phyloP scores from a whole-genome alignment of 352 stramenopile genomes.

The Globisporangium acanthophoron region DNA sequence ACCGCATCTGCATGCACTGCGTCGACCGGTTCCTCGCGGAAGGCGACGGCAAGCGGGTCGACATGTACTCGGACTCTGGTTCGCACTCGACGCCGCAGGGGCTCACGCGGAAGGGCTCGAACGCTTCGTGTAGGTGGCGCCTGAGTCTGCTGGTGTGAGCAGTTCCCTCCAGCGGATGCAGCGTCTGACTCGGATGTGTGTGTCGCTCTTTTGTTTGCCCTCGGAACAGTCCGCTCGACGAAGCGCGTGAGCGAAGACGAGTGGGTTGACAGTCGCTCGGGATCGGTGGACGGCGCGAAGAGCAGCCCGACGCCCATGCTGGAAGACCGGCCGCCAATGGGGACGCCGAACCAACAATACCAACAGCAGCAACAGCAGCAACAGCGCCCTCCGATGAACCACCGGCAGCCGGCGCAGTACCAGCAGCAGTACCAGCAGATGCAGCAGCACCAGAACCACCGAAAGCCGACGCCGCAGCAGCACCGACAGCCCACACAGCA shows the following conservation, averaged over 20 bases:
- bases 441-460: not conserved
- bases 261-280: constrained; percentile 5
- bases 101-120: constrained; percentile 3
- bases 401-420: not conserved
- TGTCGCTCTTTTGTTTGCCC: not conserved
- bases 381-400: not conserved
- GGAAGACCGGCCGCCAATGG: constrained; percentile 1
- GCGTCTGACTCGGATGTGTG: not conserved
- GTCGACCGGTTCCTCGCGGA: constrained; percentile 23
- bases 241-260: constrained; percentile 3
- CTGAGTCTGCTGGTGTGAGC: too few relatives aligned
- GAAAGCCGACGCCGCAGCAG: too few relatives aligned
- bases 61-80: constrained; percentile 15
- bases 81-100: not conserved
- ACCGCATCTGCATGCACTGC: constrained; percentile 64
- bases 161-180: not conserved
- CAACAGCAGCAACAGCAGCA: not conserved
- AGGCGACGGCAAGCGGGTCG: constrained; percentile 4
- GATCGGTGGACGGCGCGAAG: not conserved
- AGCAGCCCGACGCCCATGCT: constrained; percentile 9
- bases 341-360: not conserved
- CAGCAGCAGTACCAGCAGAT: not conserved
- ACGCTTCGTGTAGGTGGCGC: not conserved
- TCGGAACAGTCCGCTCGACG: constrained; percentile 3
- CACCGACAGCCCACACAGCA: not conserved